Percentiles rank a stretch among this genome's conserved stretches.
Evolutionary conservation across 352 stramenopile genomes (phyloP).

Genomic region (Pythium periplocum): DNA sequence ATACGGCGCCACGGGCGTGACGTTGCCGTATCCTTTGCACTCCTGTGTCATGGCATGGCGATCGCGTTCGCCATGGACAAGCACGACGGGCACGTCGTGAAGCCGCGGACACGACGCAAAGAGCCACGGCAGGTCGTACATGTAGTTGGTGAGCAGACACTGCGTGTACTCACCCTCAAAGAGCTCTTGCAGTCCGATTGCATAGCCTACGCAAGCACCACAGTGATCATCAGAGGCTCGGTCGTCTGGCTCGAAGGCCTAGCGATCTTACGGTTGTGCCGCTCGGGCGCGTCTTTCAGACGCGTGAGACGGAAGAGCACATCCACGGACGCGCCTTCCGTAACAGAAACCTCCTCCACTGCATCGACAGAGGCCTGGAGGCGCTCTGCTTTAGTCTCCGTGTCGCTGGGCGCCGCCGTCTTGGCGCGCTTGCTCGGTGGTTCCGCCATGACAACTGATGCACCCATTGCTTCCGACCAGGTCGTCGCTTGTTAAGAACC

Average conservation of each 20-base stretch:
- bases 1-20: slow-evolving; percentile 53
- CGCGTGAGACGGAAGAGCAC: slow-evolving; percentile 31
- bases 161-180: slow-evolving; percentile 52
- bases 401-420: background rate
- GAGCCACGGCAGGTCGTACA: slow-evolving; percentile 73
- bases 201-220: slow-evolving; percentile 19
- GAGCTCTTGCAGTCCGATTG: slow-evolving; percentile 39
- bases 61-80: slow-evolving; percentile 73
- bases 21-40: slow-evolving; percentile 51
- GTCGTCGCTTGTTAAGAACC: background rate
- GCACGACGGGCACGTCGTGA: slow-evolving; percentile 52
- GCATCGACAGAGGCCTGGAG: too few species aligned
- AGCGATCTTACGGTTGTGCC: slow-evolving; percentile 37
- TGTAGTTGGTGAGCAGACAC: slow-evolving; percentile 81
- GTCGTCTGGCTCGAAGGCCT: too few species aligned
- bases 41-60: slow-evolving; percentile 44
- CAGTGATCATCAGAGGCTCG: too few species aligned
- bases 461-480: background rate
- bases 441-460: background rate
- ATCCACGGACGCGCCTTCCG: background rate
- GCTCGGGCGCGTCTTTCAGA: slow-evolving; percentile 24
- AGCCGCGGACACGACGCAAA: slow-evolving; percentile 57
- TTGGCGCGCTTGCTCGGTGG: background rate
- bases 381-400: background rate
- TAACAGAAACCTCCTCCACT: background rate